Conservation (phyloP, 2,329 filamentous ascomycete genomes). For the Botrytis paeoniae region DNA sequence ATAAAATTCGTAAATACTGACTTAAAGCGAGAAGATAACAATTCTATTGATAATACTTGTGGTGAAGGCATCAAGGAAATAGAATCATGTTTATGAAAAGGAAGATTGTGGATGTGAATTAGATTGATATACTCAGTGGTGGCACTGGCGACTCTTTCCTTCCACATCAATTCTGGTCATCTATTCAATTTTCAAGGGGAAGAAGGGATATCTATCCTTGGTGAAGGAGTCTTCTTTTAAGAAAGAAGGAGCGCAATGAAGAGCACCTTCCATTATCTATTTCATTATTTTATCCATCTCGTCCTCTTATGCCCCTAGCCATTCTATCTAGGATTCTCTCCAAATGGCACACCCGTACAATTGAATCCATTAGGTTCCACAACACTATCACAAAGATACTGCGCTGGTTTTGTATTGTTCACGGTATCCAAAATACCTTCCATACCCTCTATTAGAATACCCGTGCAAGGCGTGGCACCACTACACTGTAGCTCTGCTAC, state of each 20-base stretch:
- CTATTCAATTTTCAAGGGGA: not conserved
- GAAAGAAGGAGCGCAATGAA: not conserved
- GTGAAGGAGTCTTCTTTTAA: not conserved
- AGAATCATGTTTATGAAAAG: not conserved
- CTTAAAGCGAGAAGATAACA: not conserved
- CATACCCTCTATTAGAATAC: not conserved
- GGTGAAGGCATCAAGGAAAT: not conserved
- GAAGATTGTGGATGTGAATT: not conserved
- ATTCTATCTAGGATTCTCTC: conserved; percentile 15
- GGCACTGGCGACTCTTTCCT: not conserved
- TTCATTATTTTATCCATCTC: not conserved
- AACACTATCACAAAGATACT: conserved; percentile 17
- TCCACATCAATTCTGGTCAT: not conserved
- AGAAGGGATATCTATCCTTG: not conserved
- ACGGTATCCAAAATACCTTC: conserved; percentile 7
- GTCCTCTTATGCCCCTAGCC: too few species aligned
- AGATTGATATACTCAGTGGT: not conserved
- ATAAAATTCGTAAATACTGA: not conserved
- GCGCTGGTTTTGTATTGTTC: conserved; percentile 5
- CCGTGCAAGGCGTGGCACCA: conserved; percentile 29
- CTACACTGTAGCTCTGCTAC: conserved; percentile 39
- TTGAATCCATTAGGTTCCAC: not conserved
- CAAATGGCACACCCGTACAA: conserved; percentile 16
- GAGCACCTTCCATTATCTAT: not conserved
- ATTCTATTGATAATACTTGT: not conserved